A percentile compares a stretch with the other conserved stretches of the same genome.
Conservation (phyloP, 2,329 filamentous ascomycete genomes). For the Hypomyces rosellus region DNA sequence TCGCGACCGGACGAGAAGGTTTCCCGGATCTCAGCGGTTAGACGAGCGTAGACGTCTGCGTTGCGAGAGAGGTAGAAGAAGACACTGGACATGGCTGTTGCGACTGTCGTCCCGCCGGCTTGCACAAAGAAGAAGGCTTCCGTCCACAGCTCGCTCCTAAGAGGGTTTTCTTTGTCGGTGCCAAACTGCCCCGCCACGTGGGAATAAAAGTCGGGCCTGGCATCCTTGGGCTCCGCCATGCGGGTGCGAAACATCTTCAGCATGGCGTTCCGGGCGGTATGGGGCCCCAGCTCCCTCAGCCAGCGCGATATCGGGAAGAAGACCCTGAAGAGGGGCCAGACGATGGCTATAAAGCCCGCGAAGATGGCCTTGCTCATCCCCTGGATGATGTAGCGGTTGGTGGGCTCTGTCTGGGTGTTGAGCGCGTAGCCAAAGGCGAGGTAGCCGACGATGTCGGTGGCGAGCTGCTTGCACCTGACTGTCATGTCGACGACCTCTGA, state of each 20-base stretch:
- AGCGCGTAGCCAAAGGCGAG: constrained; percentile 4
- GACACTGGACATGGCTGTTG: constrained; percentile 2
- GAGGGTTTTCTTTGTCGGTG: background rate
- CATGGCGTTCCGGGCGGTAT: background rate
- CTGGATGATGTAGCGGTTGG: background rate
- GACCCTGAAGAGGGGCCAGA: background rate
- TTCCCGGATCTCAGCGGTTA: constrained; percentile 26
- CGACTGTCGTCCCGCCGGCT: background rate
- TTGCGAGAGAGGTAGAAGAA: constrained; percentile 36
- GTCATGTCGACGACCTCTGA: background rate
- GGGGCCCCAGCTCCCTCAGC: too few relatives aligned
- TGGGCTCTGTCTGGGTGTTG: background rate
- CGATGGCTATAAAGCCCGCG: background rate
- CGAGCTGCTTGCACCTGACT: background rate
- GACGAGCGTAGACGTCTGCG: constrained; percentile 22
- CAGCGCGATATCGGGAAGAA: background rate
- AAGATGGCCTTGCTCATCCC: background rate
- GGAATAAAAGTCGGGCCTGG: background rate
- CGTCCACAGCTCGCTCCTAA: background rate
- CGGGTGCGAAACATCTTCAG: background rate
- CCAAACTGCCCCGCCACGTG: background rate
- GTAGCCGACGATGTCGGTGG: background rate
- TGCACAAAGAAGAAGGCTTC: constrained; percentile 1
- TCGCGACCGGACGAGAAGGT: constrained; percentile 27
- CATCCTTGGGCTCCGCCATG: background rate